Evolutionary conservation across 495 filamentous ascomycete genomes (phyloP).

Genomic region (Lophiostoma macrostomum): DNA sequence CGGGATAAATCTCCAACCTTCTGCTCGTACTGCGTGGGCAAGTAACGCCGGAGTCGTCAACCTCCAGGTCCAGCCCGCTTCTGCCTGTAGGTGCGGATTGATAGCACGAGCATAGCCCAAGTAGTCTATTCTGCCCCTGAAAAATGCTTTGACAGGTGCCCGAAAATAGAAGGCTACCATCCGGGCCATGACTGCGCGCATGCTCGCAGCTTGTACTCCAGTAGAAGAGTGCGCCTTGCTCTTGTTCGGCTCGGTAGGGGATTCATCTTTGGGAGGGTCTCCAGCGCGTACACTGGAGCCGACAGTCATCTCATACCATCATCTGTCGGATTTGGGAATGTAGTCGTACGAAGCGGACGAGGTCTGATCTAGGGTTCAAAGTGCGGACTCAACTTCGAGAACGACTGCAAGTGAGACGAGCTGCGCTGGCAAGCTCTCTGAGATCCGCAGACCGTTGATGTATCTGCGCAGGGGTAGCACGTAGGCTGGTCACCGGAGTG

Average conservation of each 20-base stretch:
- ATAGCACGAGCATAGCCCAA: conserved; percentile 67
- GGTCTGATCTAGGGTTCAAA: no score
- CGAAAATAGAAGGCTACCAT: conserved; percentile 84
- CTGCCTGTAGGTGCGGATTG: conserved; percentile 56
- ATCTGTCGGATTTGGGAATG: no score
- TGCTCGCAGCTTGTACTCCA: conserved; percentile 56
- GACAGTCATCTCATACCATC: conserved; percentile 27
- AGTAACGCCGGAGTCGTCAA: conserved; percentile 77
- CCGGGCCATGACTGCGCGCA: conserved; percentile 75
- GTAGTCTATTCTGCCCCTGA: conserved; percentile 80
- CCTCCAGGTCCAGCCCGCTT: conserved; percentile 62
- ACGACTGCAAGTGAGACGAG: no score
- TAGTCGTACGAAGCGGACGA: no score
- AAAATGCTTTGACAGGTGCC: conserved; percentile 85
- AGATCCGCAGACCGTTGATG: no score
- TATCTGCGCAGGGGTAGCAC: no score
- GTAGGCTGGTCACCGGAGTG: no score
- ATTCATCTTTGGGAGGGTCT: conserved; percentile 5
- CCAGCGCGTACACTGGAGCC: conserved; percentile 23
- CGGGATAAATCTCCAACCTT: conserved; percentile 85
- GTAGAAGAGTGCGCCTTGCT: conserved; percentile 9
- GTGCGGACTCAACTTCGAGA: no score
- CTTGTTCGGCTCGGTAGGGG: conserved; percentile 5
- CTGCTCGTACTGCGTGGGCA: conserved; percentile 69
- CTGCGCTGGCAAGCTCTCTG: no score